Evolutionary conservation across 208 protist genomes (phyloP).

Genomic region (Leishmania amazonensis): DNA sequence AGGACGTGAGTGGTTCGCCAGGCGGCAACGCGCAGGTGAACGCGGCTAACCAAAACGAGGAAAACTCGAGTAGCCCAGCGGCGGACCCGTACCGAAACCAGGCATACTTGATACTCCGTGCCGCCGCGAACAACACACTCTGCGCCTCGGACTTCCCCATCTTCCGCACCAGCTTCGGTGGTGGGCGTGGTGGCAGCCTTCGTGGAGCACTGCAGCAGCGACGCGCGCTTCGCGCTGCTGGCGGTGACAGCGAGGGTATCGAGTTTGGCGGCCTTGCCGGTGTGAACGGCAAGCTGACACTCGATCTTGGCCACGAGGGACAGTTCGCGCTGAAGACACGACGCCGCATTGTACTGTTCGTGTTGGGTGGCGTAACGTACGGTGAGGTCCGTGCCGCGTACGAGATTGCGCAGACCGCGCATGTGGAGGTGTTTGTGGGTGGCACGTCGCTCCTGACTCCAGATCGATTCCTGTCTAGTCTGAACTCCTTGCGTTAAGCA

Average conservation of each 20-base stretch:
- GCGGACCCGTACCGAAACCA: constrained; percentile 54
- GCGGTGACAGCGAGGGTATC: constrained; percentile 8
- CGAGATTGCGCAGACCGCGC: constrained; percentile 49
- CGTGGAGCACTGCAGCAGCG: constrained; percentile 16
- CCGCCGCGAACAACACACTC: constrained; percentile 48
- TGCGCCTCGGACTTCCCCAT: constrained; percentile 65
- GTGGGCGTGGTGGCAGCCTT: constrained; percentile 12
- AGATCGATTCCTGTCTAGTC: constrained; percentile 43
- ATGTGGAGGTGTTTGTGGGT: constrained; percentile 69
- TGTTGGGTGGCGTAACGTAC: constrained; percentile 76
- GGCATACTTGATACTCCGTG: constrained; percentile 62
- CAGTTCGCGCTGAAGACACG: constrained; percentile 39
- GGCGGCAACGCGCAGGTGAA: not conserved
- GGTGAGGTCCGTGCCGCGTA: constrained; percentile 71
- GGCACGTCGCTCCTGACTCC: constrained; percentile 66
- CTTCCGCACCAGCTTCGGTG: constrained; percentile 29
- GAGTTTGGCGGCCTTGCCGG: constrained; percentile 6
- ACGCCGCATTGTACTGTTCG: constrained; percentile 72
- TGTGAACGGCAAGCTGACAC: constrained; percentile 20
- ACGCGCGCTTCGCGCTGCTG: constrained; percentile 8
- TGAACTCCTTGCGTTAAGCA: constrained; percentile 38
- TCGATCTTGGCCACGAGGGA: constrained; percentile 61
- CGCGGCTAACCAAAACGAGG: constrained; percentile 2
- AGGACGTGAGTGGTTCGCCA: not conserved
- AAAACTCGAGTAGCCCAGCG: constrained; percentile 7